Evolutionary conservation across 2,329 filamentous ascomycete species (phyloP), one percentile per base, ranked within the genome.

Genomic region (Plectosphaerella plurivora): DNA sequence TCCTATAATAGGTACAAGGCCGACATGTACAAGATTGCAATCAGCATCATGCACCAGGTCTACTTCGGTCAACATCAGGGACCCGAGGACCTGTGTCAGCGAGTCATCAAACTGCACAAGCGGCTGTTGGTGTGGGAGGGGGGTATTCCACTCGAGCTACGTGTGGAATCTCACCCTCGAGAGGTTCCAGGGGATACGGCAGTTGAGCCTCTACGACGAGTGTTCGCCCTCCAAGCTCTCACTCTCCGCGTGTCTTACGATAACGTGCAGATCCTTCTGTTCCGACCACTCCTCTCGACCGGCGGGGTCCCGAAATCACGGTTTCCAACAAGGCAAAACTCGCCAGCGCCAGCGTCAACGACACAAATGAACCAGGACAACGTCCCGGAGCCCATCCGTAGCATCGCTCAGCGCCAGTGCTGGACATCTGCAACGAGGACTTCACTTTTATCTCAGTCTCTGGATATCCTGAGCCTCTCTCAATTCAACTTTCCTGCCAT

Each of bases 1-100:
- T 49, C 47, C 15, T 49, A 49, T 9, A 35, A 49, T 16, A 8
- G 47, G 24, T 49, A 49, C 47, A 49, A 49, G 35, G 47, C 47
- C n/a, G 20, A 37, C 9, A 35, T 49, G 35, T 49, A 49, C 18
- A 35, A 37, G 9, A 49, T 49, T 37, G 47, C 47, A 14, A 18
- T 37, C 14, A 20, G 28, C 12, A 49, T 49, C 47, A 49, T 37
- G 35, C 35, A n/a, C 35, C 35, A 37, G 35, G 15, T 37, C 7
- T 37, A 37, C 35, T 37, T 37, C 15, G 11, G 11, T 37, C 35
- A 37, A 7, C 35, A 37, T n/a, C 35, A n/a, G 11, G 35, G 15
- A 11, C 11, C 35, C 35, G 35, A 37, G 35, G 35, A 37, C 4
- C 35, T 37, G 3, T 37, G 35, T n/a, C 35, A n/a, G 11, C 35